These are phyloP conservation scores for Cladosporium sp. DNA, from an alignment of 2,329 filamentous ascomycete genomes.

Conservation along the genomic window DNA sequence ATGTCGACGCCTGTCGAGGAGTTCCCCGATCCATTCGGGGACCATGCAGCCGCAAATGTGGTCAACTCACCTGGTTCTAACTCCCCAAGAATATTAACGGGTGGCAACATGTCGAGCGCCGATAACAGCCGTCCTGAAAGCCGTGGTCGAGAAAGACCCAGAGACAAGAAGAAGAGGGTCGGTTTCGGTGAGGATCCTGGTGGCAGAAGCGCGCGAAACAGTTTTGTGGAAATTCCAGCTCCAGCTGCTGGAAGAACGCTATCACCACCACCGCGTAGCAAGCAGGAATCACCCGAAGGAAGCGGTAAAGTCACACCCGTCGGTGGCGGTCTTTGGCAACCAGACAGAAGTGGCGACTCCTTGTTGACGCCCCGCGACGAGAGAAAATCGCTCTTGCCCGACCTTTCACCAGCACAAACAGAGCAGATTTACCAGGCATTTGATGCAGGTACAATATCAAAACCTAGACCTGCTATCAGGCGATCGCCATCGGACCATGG, in stretches of 20 bases:
- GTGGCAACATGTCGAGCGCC: conserved; percentile 15
- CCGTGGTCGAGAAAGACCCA: conserved; percentile 11
- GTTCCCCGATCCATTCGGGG: conserved; percentile 19
- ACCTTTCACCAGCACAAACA: conserved; percentile 29
- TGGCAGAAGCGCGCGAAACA: conserved; percentile 16
- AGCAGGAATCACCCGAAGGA: conserved; percentile 15
- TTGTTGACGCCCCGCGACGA: conserved; percentile 16
- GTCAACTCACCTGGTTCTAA: conserved; percentile 13
- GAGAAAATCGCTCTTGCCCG: conserved; percentile 26
- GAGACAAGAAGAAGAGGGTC: conserved; percentile 24
- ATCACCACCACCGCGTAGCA: conserved; percentile 17
- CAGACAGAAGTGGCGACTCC: conserved; percentile 16
- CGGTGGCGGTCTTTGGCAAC: conserved; percentile 8
- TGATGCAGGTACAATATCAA: conserved; percentile 16
- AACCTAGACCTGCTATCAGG: conserved; percentile 29
- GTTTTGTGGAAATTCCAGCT: conserved; percentile 14
- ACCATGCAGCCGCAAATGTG: conserved; percentile 12
- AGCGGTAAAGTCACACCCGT: conserved; percentile 20
- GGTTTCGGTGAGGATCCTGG: conserved; percentile 21
- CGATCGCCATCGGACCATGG: conserved; percentile 16
- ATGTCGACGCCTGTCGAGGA: conserved; percentile 23
- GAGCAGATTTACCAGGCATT: conserved; percentile 27
- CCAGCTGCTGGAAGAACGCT: conserved; percentile 9
- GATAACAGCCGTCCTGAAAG: conserved; percentile 15
- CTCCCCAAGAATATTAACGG: neutral